phyloP scores from a whole-genome alignment of 1,284 basidiomycete species.

The Trichosporon coremiiforme region DNA sequence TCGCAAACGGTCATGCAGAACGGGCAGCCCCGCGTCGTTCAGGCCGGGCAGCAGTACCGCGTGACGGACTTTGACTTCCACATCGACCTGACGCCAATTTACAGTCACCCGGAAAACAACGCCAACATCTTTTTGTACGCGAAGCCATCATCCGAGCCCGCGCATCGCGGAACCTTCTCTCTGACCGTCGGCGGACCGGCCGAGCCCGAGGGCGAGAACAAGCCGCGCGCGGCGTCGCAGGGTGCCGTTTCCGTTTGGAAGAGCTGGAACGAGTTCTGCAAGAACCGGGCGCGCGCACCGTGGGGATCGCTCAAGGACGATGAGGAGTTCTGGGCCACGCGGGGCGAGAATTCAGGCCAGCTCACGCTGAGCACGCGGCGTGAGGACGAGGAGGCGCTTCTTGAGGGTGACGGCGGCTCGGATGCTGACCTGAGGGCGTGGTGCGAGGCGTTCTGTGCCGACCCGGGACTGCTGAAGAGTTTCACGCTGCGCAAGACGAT shows the following conservation, averaged over 20 bases:
- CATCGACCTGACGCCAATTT: slow-evolving; percentile 42
- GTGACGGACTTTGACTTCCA: slow-evolving; percentile 51
- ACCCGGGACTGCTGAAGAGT: slow-evolving; percentile 65
- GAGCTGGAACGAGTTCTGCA: slow-evolving; percentile 19
- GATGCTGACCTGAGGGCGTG: slow-evolving; percentile 61
- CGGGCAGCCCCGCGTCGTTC: slow-evolving; percentile 28
- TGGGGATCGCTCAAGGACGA: slow-evolving; percentile 27
- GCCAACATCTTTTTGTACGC: slow-evolving; percentile 41
- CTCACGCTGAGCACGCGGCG: slow-evolving; percentile 6
- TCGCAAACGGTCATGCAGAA: slow-evolving; percentile 35
- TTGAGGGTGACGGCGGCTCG: neutral
- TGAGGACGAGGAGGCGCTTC: slow-evolving; percentile 31
- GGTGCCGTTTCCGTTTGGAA: slow-evolving; percentile 15
- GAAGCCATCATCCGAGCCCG: slow-evolving; percentile 25
- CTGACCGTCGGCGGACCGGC: slow-evolving; percentile 6
- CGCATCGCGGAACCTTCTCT: slow-evolving; percentile 29
- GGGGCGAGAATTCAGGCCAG: neutral
- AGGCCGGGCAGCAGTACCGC: slow-evolving; percentile 37
- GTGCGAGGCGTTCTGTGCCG: slow-evolving; percentile 70
- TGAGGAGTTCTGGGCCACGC: slow-evolving; percentile 25
- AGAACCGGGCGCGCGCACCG: slow-evolving; percentile 21
- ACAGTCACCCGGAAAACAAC: slow-evolving; percentile 39
- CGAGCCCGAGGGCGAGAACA: neutral
- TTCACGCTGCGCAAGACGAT: slow-evolving; percentile 67
- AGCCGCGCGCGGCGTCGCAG: neutral